Conservation (phyloP, 2,329 filamentous ascomycete species). For the Aspergillus proliferans region DNA sequence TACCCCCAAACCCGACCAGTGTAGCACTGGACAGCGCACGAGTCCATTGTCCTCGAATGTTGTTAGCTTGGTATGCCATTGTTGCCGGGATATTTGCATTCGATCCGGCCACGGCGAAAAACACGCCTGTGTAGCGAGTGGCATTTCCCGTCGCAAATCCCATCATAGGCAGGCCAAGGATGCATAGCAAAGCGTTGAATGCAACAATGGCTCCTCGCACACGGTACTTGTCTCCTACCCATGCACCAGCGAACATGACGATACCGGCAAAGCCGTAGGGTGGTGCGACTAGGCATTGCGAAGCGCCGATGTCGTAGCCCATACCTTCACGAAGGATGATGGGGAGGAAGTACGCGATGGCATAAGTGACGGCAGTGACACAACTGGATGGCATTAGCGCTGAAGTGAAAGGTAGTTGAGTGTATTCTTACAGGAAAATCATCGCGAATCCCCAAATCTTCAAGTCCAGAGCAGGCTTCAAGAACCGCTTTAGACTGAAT, state of each 20-base stretch:
- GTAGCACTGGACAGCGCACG: slow-evolving; percentile 71
- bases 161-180: slow-evolving; percentile 67
- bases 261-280: slow-evolving; percentile 62
- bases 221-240: slow-evolving; percentile 60
- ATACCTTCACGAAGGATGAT: slow-evolving; percentile 61
- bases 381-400: slow-evolving; percentile 20
- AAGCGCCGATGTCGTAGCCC: slow-evolving; percentile 56
- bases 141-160: slow-evolving; percentile 55
- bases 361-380: slow-evolving; percentile 68
- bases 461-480: slow-evolving; percentile 43
- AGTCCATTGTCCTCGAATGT: slow-evolving; percentile 84
- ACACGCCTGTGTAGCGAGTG: slow-evolving; percentile 68
- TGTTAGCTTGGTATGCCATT: slow-evolving; percentile 79
- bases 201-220: slow-evolving; percentile 61
- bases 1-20: slow-evolving; percentile 67
- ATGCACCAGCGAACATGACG: slow-evolving; percentile 55
- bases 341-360: slow-evolving; percentile 71
- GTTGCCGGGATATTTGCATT: slow-evolving; percentile 70
- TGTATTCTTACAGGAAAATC: slow-evolving; percentile 47
- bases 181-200: slow-evolving; percentile 59
- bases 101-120: slow-evolving; percentile 65
- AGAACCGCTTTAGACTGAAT: slow-evolving; percentile 44
- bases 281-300: slow-evolving; percentile 67
- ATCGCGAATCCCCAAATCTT: slow-evolving; percentile 52
- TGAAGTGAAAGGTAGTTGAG: background rate